Conservation (phyloP, 2,329 filamentous ascomycete species). For the Trichoderma sp. region DNA sequence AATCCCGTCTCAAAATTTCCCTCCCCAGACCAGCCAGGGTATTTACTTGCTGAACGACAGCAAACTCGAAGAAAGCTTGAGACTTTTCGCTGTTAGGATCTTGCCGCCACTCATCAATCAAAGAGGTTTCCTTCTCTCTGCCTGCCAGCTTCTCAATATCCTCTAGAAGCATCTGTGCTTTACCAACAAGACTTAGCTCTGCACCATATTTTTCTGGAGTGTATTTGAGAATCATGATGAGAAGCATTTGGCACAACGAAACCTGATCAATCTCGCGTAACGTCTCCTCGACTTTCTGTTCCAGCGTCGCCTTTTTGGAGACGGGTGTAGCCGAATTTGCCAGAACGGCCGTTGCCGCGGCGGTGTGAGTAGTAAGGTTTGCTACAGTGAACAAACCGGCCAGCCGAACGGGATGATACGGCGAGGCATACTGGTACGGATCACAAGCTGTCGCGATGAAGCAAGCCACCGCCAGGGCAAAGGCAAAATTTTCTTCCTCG, state of each 20-base stretch:
- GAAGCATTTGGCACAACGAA: conserved; percentile 52
- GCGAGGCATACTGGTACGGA: conserved; percentile 49
- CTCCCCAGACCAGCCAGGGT: conserved; percentile 47
- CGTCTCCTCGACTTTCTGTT: conserved; percentile 28
- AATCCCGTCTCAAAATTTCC: conserved; percentile 42
- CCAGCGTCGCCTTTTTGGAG: conserved; percentile 26
- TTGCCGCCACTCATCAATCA: conserved; percentile 46
- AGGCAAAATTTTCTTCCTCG: conserved; percentile 41
- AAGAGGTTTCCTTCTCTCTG: conserved; percentile 42
- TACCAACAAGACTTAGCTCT: conserved; percentile 45
- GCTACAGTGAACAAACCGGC: conserved; percentile 52
- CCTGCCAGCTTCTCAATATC: conserved; percentile 49
- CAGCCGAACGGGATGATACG: conserved; percentile 50
- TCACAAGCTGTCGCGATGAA: conserved; percentile 49
- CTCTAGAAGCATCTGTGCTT: conserved; percentile 47
- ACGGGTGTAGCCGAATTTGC: conserved; percentile 28
- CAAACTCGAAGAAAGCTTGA: conserved; percentile 48
- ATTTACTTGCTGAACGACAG: conserved; percentile 48
- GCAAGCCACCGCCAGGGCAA: conserved; percentile 47
- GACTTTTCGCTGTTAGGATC: conserved; percentile 41
- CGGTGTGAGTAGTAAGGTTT: conserved; percentile 52
- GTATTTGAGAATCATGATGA: conserved; percentile 47
- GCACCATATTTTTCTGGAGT: conserved; percentile 42
- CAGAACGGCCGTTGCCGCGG: conserved; percentile 37
- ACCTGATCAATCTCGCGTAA: conserved; percentile 51